These are phyloP conservation scores for Amanita rimosa DNA, from an alignment of 768 basidiomycete species.

Conservation along the genomic window DNA sequence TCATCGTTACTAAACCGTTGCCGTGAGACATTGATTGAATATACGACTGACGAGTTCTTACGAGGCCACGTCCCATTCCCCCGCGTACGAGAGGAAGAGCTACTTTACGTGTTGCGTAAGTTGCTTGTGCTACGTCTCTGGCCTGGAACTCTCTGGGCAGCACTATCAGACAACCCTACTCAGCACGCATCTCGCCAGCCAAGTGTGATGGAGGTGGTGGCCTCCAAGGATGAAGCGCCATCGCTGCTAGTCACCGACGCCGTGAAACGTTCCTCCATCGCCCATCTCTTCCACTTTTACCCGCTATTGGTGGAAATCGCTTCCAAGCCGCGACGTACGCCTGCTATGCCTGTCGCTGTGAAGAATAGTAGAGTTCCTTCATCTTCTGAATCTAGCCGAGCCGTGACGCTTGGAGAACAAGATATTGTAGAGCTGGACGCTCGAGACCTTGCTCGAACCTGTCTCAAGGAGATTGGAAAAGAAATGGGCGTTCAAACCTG, in stretches of 20 bases:
- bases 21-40: slow-evolving; percentile 51
- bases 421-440: slow-evolving; percentile 48
- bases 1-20: slow-evolving; percentile 74
- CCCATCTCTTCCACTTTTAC: slow-evolving; percentile 88
- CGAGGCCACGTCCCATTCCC: slow-evolving; percentile 87
- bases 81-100: slow-evolving; percentile 78
- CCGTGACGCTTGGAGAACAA: slow-evolving; percentile 6
- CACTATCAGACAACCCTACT: slow-evolving; percentile 55
- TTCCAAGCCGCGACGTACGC: slow-evolving; percentile 56
- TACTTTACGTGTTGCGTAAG: slow-evolving; percentile 75
- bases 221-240: slow-evolving; percentile 27
- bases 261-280: slow-evolving; percentile 62
- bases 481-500: slow-evolving; percentile 50
- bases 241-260: slow-evolving; percentile 55
- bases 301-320: slow-evolving; percentile 68
- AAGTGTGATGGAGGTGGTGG: slow-evolving; percentile 25
- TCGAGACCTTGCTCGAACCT: slow-evolving; percentile 50
- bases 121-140: slow-evolving; percentile 63
- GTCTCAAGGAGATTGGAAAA: slow-evolving; percentile 57
- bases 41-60: slow-evolving; percentile 75
- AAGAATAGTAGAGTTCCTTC: slow-evolving; percentile 4
- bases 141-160: slow-evolving; percentile 70
- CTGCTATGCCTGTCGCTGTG: slow-evolving; percentile 34
- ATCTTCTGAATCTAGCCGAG: background rate
- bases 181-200: slow-evolving; percentile 44